phyloP scores from a whole-genome alignment of 2,329 filamentous ascomycete species.

The Didymellaceae sp. region DNA sequence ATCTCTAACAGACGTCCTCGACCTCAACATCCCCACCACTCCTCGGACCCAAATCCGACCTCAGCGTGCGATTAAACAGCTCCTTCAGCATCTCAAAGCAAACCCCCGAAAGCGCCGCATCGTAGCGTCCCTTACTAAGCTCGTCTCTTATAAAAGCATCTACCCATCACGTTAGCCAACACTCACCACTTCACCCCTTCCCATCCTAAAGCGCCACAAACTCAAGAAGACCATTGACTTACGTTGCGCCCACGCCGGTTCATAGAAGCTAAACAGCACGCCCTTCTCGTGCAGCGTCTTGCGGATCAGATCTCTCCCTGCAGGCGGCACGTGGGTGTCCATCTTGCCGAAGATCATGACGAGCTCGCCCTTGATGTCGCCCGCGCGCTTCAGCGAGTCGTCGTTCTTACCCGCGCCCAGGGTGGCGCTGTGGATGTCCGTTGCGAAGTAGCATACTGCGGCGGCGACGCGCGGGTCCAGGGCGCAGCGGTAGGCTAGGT shows the following conservation, averaged over 20 bases:
- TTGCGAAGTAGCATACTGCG: slow-evolving; percentile 88
- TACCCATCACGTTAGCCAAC: slow-evolving; percentile 27
- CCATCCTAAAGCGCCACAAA: slow-evolving; percentile 10
- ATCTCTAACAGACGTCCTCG: slow-evolving; percentile 70
- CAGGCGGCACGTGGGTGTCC: slow-evolving; percentile 86
- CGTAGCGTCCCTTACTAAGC: slow-evolving; percentile 90
- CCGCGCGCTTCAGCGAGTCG: slow-evolving; percentile 65
- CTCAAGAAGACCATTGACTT: slow-evolving; percentile 38
- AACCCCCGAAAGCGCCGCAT: slow-evolving; percentile 82
- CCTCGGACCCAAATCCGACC: slow-evolving; percentile 75
- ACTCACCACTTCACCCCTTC: neutral
- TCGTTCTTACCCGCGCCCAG: slow-evolving; percentile 73
- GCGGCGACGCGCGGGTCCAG: slow-evolving; percentile 79
- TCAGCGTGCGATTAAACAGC: slow-evolving; percentile 78
- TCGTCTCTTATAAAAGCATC: slow-evolving; percentile 94
- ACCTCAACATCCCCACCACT: slow-evolving; percentile 67
- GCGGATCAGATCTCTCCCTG: slow-evolving; percentile 82
- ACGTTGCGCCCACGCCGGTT: slow-evolving; percentile 91
- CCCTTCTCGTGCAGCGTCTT: slow-evolving; percentile 79
- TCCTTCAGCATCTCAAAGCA: slow-evolving; percentile 93
- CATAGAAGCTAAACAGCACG: slow-evolving; percentile 80
- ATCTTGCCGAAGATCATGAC: slow-evolving; percentile 91
- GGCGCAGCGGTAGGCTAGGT: slow-evolving; percentile 76
- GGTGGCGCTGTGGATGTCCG: slow-evolving; percentile 82
- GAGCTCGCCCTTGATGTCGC: slow-evolving; percentile 77